Evolutionary conservation across 23 red algal species (phyloP), one percentile per base, ranked within the genome.

Genomic region (Gracilariopsis chorda): DNA sequence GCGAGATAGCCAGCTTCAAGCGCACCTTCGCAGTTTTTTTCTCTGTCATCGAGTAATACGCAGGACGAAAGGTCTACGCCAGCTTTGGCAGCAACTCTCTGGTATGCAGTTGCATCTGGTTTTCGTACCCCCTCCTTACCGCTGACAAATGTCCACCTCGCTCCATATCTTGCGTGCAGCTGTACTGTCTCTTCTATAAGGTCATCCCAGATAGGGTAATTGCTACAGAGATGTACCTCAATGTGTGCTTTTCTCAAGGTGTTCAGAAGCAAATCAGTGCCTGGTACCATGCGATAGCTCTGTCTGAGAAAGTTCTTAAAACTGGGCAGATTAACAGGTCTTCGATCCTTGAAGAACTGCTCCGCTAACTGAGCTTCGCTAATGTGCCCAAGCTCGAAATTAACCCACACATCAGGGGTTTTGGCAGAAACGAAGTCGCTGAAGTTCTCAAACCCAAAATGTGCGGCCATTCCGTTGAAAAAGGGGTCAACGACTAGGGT

Each of bases 401-500:
- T 67, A 1, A 94, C 52, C 97, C 97, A 99, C 14, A 94, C 87
- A 48, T 51, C 35, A 6, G 84, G 89, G 28, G 92, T 75, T 33
- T 95, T 99, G 52, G 97, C 97, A 29, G 59, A 51, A 16, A 99
- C 25, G 63, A 99, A 96, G 7, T 94, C 90, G n/a, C 71, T 28
- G 21, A 83, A 61, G 45, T 56, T 75, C 48, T 72, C 7, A 57
- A 99, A 99, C 12, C 93, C 93, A 58, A 99, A 96, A 72, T 94
- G 80, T n/a, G 68, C 44, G 71, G 88, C 46, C 97, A 99, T 99
- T 36, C 84, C 93, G 33, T 82, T 83, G 53, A 89, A 92, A 42
- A 99, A 99, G 0, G 97, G 97, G 48, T 99, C 97, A 17, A 23
- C 12, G n/a, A 99, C 97, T 19, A 99, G 24, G 28, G 97, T 99